A percentile compares a stretch with the other conserved stretches of the same genome.
Conservation (phyloP, 108 stramenopile genomes). For the Parmales sp. region DNA sequence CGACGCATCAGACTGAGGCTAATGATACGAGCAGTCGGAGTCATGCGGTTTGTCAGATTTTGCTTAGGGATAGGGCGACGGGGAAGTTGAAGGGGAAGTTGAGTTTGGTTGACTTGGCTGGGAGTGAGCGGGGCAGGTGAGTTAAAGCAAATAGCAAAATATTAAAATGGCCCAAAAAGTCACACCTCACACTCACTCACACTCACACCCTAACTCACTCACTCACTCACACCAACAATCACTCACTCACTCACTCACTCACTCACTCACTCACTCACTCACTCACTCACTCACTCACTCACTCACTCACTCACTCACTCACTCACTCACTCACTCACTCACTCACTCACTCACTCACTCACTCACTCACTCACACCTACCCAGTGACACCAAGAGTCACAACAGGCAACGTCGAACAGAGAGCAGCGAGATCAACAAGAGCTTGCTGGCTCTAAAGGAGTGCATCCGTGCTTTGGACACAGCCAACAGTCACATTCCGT, state of each 20-base stretch:
- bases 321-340: no score
- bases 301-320: no score
- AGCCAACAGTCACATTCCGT: conserved; percentile 76
- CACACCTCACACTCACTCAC: no score
- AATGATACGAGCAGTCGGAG: conserved; percentile 83
- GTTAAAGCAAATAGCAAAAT: no score
- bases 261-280: no score
- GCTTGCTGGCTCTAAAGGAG: conserved; percentile 88
- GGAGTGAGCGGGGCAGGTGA: conserved; percentile 86
- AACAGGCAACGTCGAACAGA: conserved; percentile 85
- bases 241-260: no score
- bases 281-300: no score
- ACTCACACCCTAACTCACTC: no score
- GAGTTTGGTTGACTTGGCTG: conserved; percentile 90
- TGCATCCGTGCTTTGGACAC: conserved; percentile 89
- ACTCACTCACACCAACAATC: no score
- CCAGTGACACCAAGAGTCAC: conserved; percentile 91
- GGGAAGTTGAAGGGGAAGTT: conserved; percentile 73
- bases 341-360: no score
- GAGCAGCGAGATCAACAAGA: conserved; percentile 83
- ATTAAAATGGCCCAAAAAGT: no score
- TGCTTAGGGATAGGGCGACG: conserved; percentile 47
- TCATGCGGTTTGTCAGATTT: conserved; percentile 94
- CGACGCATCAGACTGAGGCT: conserved; percentile 91
- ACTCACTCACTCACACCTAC: no score